Conservation (phyloP, 306 rosid species). For the Albizia julibrissin region DNA sequence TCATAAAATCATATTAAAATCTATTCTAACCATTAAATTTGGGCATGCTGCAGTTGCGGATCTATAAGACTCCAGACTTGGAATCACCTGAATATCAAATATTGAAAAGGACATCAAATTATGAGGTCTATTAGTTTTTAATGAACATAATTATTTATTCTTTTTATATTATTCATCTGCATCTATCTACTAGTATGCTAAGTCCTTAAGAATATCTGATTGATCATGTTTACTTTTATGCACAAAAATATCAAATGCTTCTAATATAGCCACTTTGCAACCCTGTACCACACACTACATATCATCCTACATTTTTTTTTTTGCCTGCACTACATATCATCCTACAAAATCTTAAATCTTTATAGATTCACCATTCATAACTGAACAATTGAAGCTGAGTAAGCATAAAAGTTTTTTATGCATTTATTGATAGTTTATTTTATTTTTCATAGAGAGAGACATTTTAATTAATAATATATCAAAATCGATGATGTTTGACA, state of each 20-base stretch:
- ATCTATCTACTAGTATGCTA: not conserved
- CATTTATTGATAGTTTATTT: not conserved
- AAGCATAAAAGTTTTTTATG: not conserved
- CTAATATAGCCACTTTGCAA: not conserved
- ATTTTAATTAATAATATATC: too few relatives aligned
- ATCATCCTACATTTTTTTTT: too few relatives aligned
- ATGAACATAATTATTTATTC: not conserved
- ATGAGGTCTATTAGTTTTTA: constrained; percentile 60
- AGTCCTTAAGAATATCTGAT: not conserved
- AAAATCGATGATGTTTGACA: too few relatives aligned
- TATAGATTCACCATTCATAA: not conserved
- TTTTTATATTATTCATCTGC: not conserved
- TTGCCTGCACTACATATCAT: not conserved
- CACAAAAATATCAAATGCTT: not conserved
- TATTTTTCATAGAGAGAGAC: too few relatives aligned
- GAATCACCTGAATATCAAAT: constrained; percentile 82
- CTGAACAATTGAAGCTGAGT: not conserved
- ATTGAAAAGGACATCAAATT: constrained; percentile 66
- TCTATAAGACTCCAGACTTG: constrained; percentile 85
- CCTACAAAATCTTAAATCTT: not conserved
- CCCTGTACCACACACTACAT: not conserved
- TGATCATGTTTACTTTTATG: not conserved
- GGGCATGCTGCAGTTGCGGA: constrained; percentile 60
- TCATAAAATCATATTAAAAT: not conserved
- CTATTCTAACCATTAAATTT: constrained; percentile 6